These are phyloP conservation scores for Tephrocybe sp. DNA, from an alignment of 768 basidiomycete species.

Conservation along the genomic window DNA sequence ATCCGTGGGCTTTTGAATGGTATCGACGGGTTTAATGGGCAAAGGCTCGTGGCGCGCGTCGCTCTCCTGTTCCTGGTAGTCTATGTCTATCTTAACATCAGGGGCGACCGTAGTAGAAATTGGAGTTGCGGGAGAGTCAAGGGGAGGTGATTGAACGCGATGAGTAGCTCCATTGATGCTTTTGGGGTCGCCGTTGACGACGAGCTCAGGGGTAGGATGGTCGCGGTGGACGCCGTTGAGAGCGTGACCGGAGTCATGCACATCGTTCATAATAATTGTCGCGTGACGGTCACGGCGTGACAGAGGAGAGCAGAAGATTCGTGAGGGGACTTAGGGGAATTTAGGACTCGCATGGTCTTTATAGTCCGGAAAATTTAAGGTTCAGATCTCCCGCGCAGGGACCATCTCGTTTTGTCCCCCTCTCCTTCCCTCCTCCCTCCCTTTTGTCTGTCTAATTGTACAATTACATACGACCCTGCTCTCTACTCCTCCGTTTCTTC, in stretches of 20 bases:
- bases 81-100: slow-evolving; percentile 62
- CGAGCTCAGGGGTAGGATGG: slow-evolving; percentile 18
- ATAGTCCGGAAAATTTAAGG: slow-evolving; percentile 80
- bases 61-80: slow-evolving; percentile 62
- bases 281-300: slow-evolving; percentile 79
- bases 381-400: slow-evolving; percentile 82
- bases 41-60: slow-evolving; percentile 64
- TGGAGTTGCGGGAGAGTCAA: slow-evolving; percentile 61
- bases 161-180: slow-evolving; percentile 29
- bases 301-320: slow-evolving; percentile 59
- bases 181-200: slow-evolving; percentile 38
- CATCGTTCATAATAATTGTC: slow-evolving; percentile 64
- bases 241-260: slow-evolving; percentile 38
- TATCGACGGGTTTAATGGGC: slow-evolving; percentile 43
- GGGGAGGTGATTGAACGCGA: slow-evolving; percentile 36
- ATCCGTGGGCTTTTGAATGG: slow-evolving; percentile 31
- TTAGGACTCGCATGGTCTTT: slow-evolving; percentile 71
- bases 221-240: slow-evolving; percentile 40
- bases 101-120: slow-evolving; percentile 45
- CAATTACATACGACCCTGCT: slow-evolving; percentile 7
- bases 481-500: slow-evolving; percentile 38
- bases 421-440: slow-evolving; percentile 16
- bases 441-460: slow-evolving; percentile 13
- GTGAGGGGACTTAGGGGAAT: slow-evolving; percentile 76
- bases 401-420: slow-evolving; percentile 44